Evolutionary conservation across 139 green algal species (phyloP), one percentile per base, ranked within the genome.

Genomic region (Spirogloea muscicola): DNA sequence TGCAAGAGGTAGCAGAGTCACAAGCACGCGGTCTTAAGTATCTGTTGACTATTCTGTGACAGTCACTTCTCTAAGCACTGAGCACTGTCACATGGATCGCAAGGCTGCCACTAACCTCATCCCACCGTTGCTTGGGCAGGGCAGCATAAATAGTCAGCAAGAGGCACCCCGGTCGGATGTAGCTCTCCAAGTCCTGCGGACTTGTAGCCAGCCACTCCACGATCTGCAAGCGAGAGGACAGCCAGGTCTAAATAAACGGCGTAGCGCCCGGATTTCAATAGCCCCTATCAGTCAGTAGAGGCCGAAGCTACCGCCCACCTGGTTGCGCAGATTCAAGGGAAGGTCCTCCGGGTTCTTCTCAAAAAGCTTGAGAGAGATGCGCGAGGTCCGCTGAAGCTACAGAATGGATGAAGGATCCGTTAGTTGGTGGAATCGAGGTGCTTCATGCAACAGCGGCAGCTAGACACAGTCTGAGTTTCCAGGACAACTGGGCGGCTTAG

Each of bases 311-410:
- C 52, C 6, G 52, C 52, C 7, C 29, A 76, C 68, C 68, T 76
- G 68, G 68, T 76, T 13, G 2, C 68, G 68, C 16, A 76, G 27
- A 21, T 52, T 42, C 41, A 34, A 34, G 43, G 68, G 68, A 16
- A 76, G 68, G 42, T 76, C 68, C 27, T 37, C 51, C 21, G 68
- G 68, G 58, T 76, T 76, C 68, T 37, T 58, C 34, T 76, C 43
- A 16, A 58, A 76, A 10, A 76, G 49, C 51, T 76, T 76, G 27
- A 76, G 44, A 1, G 68, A 76, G 37, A 76, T 76, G 38, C 68
- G 68, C 27, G 25, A 38, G 4, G 63, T 72, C 33, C 31, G 63
- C 6, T 72, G 39, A n/a, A n/a, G n/a, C n/a, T n/a, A n/a, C n/a
- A n/a, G n/a, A n/a, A n/a, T n/a, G n/a, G n/a, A n/a, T n/a, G n/a